Conservation (phyloP, 1,284 basidiomycete species). For the Pterulicium gracile region DNA sequence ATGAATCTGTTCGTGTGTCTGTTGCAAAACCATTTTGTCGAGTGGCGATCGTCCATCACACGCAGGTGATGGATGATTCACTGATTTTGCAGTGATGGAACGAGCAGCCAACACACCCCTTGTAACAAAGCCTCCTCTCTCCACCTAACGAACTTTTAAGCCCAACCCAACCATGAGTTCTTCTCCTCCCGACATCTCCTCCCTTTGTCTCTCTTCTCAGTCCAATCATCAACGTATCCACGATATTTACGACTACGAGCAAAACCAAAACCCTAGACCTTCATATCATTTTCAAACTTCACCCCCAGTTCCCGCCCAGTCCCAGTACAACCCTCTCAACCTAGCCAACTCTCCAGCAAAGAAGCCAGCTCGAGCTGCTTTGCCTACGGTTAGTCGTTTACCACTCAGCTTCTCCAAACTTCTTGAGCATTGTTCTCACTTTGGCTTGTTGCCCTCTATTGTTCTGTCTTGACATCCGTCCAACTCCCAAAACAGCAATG, state of each 20-base stretch:
- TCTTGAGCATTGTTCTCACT: conserved; percentile 17
- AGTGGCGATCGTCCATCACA: too few relatives aligned
- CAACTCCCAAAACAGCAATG: conserved; percentile 48
- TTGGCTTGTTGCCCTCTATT: too few relatives aligned
- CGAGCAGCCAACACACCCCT: too few relatives aligned
- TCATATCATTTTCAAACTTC: conserved; percentile 64
- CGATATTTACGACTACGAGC: conserved; percentile 76
- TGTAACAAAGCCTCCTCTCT: too few relatives aligned
- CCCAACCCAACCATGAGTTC: conserved; percentile 69
- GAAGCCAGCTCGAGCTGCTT: conserved; percentile 56
- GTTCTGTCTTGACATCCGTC: conserved; percentile 13
- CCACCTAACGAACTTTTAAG: too few relatives aligned
- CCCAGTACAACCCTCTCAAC: conserved; percentile 51
- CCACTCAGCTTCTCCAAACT: conserved; percentile 15
- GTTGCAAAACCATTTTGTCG: too few relatives aligned
- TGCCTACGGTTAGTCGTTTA: conserved; percentile 49
- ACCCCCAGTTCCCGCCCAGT: conserved; percentile 51
- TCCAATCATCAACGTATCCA: conserved; percentile 60
- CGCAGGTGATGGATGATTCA: too few relatives aligned
- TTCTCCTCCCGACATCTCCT: conserved; percentile 67
- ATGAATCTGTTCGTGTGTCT: too few relatives aligned
- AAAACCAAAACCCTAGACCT: conserved; percentile 36
- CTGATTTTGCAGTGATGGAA: too few relatives aligned
- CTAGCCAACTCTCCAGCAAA: conserved; percentile 61
- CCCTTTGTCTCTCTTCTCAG: conserved; percentile 57